Evolutionary conservation across 106 monocot species (phyloP).

Genomic region (Phalaenopsis aphrodite): DNA sequence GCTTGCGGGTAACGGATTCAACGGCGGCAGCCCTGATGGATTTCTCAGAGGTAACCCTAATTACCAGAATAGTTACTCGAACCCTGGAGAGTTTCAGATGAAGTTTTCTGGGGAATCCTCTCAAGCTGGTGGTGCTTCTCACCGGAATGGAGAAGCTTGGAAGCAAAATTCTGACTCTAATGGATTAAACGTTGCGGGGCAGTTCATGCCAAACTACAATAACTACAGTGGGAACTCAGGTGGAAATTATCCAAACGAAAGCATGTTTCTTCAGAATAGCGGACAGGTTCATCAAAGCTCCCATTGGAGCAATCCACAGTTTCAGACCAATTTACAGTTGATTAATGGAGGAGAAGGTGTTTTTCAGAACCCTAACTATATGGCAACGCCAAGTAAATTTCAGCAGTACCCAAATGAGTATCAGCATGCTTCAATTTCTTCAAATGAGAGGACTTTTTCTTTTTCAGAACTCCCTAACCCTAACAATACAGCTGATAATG

Average conservation of each 20-base stretch:
- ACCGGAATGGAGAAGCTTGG: neutral
- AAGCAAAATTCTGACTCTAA: neutral
- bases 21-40: neutral
- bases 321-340: neutral
- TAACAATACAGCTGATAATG: constrained; percentile 15
- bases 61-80: neutral
- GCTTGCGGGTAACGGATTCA: neutral
- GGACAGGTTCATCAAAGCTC: constrained; percentile 2
- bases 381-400: neutral
- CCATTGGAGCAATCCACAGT: neutral
- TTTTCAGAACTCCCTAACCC: neutral
- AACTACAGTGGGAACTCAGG: neutral
- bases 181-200: neutral
- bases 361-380: neutral
- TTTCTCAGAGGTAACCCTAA: neutral
- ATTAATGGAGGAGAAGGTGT: neutral
- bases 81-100: neutral
- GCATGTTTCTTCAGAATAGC: neutral
- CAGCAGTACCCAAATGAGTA: neutral
- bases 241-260: neutral
- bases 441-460: neutral
- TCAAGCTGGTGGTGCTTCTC: neutral
- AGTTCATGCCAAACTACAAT: neutral
- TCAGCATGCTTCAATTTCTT: constrained; percentile 5
- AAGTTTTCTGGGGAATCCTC: neutral